Conservation (phyloP, 139 green algal genomes). For the Chlorella sp. region DNA sequence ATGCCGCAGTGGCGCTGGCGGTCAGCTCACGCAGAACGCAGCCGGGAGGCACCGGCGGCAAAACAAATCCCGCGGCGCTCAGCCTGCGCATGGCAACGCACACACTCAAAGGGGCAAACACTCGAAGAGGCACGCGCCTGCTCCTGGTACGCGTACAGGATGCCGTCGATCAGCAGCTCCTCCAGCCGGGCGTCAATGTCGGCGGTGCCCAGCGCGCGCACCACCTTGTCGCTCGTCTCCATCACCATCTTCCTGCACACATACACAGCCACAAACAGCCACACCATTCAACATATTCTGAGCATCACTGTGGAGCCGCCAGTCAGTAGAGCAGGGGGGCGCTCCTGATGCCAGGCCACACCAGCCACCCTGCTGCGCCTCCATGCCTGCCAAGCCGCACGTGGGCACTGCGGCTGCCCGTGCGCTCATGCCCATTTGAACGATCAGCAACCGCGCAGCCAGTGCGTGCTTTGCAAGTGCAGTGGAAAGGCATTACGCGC, state of each 20-base stretch:
- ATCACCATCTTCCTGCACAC: slow-evolving; percentile 85
- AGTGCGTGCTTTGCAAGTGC: slow-evolving; percentile 27
- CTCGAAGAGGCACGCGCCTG: slow-evolving; percentile 59
- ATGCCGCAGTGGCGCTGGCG: too few species aligned
- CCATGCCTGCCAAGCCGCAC: background rate
- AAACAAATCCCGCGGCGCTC: too few species aligned
- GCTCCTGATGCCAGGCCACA: background rate
- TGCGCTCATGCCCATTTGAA: too few species aligned
- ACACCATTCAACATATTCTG: too few species aligned
- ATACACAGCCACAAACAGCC: too few species aligned
- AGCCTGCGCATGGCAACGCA: too few species aligned
- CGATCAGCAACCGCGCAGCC: too few species aligned
- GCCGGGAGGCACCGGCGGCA: too few species aligned
- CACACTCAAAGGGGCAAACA: background rate
- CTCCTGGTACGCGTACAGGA: slow-evolving; percentile 99
- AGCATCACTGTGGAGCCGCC: background rate
- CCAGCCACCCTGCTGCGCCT: background rate
- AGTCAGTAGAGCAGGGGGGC: background rate
- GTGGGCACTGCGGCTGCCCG: too few species aligned
- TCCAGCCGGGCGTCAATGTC: slow-evolving; percentile 97
- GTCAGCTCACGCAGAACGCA: too few species aligned
- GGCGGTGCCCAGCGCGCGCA: slow-evolving; percentile 85
- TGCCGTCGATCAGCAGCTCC: slow-evolving; percentile 98
- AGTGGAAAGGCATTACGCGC: too few species aligned
- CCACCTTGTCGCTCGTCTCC: slow-evolving; percentile 95